phyloP scores from a whole-genome alignment of 2,329 filamentous ascomycete species.

The Fusarium avenaceum region DNA sequence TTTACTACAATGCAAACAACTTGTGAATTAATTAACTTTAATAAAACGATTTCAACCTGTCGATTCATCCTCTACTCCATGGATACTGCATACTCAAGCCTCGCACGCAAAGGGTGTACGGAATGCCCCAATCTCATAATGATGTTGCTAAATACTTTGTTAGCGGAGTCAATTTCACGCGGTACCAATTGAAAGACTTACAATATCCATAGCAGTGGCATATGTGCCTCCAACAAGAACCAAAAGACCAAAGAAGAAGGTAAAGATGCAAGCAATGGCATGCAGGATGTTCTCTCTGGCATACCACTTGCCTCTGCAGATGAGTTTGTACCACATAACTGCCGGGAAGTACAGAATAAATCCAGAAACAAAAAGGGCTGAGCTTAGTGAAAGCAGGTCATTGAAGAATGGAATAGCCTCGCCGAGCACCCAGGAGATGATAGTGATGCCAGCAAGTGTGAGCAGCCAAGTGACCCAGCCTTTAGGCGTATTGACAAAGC shows the following conservation, averaged over 20 bases:
- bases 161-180: accelerated
- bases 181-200: background rate
- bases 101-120: slow-evolving; percentile 28
- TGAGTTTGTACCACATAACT: slow-evolving; percentile 57
- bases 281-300: slow-evolving; percentile 33
- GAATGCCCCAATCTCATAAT: slow-evolving; percentile 36
- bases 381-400: slow-evolving; percentile 68
- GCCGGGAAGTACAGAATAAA: slow-evolving; percentile 57
- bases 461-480: slow-evolving; percentile 66
- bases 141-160: slow-evolving; percentile 12
- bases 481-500: slow-evolving; percentile 43
- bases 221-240: slow-evolving; percentile 35
- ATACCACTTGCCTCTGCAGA: slow-evolving; percentile 47
- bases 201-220: slow-evolving; percentile 35
- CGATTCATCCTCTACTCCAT: too few species aligned
- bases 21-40: too few species aligned
- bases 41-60: too few species aligned
- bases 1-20: too few species aligned
- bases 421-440: slow-evolving; percentile 61
- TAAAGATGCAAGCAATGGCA: slow-evolving; percentile 20
- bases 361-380: slow-evolving; percentile 61
- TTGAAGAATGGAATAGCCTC: slow-evolving; percentile 80
- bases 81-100: background rate
- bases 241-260: slow-evolving; percentile 35
- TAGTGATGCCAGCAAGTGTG: slow-evolving; percentile 68